These are phyloP conservation scores for Williopsis jadinii DNA, from an alignment of 1,139 yeast genomes.

Conservation along the genomic window DNA sequence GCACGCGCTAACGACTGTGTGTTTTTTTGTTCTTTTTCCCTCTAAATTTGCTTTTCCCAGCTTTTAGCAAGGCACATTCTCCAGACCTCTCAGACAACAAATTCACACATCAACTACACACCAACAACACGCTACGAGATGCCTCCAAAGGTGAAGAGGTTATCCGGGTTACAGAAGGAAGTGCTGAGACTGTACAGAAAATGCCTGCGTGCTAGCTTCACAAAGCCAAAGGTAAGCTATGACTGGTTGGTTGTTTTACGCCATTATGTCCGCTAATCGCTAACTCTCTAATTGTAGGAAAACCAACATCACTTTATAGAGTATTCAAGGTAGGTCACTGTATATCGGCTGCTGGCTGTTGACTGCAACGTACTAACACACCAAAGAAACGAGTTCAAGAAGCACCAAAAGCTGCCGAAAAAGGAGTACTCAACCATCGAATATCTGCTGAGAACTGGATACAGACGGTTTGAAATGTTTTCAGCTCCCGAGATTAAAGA, in stretches of 20 bases:
- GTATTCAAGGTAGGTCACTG: slow-evolving; percentile 19
- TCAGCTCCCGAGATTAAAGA: slow-evolving; percentile 61
- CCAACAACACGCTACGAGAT: slow-evolving; percentile 1
- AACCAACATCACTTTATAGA: slow-evolving; percentile 29
- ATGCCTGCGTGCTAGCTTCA: slow-evolving; percentile 46
- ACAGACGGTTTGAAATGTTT: slow-evolving; percentile 65
- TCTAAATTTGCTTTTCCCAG: too few relatives aligned
- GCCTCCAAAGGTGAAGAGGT: slow-evolving; percentile 22
- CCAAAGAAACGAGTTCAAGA: slow-evolving; percentile 52
- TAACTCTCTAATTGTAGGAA: neutral
- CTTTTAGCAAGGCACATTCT: too few relatives aligned
- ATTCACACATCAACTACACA: neutral
- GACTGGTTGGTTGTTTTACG: neutral
- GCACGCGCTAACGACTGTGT: too few relatives aligned
- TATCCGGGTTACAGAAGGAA: slow-evolving; percentile 58
- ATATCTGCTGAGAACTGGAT: slow-evolving; percentile 73
- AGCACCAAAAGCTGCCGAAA: slow-evolving; percentile 51
- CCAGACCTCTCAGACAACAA: neutral
- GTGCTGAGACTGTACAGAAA: slow-evolving; percentile 56
- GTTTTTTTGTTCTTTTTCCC: too few relatives aligned
- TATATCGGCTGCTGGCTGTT: too few relatives aligned
- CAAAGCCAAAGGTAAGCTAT: slow-evolving; percentile 42
- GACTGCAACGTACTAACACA: too few relatives aligned
- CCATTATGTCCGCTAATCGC: neutral
- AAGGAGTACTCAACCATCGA: slow-evolving; percentile 86